Base-by-base conservation (phyloP, 2,329 filamentous ascomycete species). In the Stenocarpella maydis region DNA sequence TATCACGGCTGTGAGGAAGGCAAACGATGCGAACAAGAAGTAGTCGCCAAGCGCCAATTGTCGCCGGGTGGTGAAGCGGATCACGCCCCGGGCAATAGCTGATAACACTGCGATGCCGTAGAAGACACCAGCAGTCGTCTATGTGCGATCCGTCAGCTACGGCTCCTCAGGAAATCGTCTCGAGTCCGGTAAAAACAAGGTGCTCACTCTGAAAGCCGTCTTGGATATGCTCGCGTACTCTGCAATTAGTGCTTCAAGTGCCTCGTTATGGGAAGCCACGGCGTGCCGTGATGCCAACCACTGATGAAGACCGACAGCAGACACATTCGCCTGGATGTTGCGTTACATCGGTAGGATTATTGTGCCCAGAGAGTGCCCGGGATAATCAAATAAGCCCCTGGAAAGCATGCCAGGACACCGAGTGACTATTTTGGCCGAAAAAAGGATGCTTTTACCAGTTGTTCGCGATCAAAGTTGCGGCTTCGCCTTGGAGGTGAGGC, bases 11-110 rank as follows among this genome's bases (percentile, higher is more conserved):
- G 54, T 60, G 34, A 60, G 54, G 19, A 60, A 60, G 34, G 31
- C 31, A 7, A 60, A 60, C 8, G 54, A n/a, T 37, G n/a, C n/a
- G 21, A 60, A 60, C 34, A 60, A 41, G 39, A 60, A 19, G n/a
- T 60, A 60, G 34, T 60, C 54, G 37, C 43, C 54, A 19, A 60
- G 54, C 41, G 54, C 54, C 15, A 43, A n/a, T 1, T 15, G 12
- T 24, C 54, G 54, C 19, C 54, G 54, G n/a, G 54, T 60, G 17
- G n/a, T 60, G 34, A 43, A 37, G 34, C 54, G 54, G 21, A 60
- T 60, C 6, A 41, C 34, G 6, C 54, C 54, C 26, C 54, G n/a
- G 19, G 54, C 34, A 17, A 37, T 17, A 2, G 34, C 54, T 15
- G 54, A 60, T 3, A 60, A 37, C 14, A 60, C 37, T 24, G 54